These are phyloP conservation scores for Penicillium capsulatum DNA, from an alignment of 2,329 filamentous ascomycete species.

Conservation along the genomic window DNA sequence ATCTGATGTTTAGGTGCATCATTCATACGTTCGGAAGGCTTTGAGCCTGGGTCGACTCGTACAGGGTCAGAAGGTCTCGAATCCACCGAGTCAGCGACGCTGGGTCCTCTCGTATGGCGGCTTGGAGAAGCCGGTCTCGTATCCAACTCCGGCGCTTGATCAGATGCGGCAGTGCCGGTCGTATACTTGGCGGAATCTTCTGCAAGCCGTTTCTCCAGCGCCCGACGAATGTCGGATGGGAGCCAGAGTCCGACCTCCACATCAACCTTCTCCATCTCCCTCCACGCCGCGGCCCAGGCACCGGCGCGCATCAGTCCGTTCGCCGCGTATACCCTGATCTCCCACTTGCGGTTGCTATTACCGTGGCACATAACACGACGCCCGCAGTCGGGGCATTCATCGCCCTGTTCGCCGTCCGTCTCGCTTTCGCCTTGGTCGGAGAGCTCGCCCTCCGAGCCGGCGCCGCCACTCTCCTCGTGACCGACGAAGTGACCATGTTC, in stretches of 20 bases:
- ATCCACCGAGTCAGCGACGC: too few relatives aligned
- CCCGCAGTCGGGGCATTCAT: slow-evolving; percentile 51
- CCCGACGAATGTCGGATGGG: slow-evolving; percentile 49
- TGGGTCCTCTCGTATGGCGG: too few relatives aligned
- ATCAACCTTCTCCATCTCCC: slow-evolving; percentile 97
- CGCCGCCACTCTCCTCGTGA: slow-evolving; percentile 27
- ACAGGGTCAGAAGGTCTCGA: too few relatives aligned
- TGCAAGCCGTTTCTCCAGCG: slow-evolving; percentile 44
- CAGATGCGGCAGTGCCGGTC: background rate
- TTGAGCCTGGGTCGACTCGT: too few relatives aligned
- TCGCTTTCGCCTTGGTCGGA: slow-evolving; percentile 33
- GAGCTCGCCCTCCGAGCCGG: slow-evolving; percentile 24
- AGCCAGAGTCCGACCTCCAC: slow-evolving; percentile 78
- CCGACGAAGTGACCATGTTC: slow-evolving; percentile 56
- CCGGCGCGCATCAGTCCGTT: slow-evolving; percentile 90
- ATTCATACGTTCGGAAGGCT: too few relatives aligned
- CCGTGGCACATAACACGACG: slow-evolving; percentile 44
- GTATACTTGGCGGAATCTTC: slow-evolving; percentile 35
- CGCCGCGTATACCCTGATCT: slow-evolving; percentile 83
- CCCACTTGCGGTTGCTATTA: slow-evolving; percentile 52
- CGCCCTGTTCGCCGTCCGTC: slow-evolving; percentile 36
- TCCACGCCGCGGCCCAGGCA: slow-evolving; percentile 91
- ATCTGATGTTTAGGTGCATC: too few relatives aligned
- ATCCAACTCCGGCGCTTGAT: too few relatives aligned
- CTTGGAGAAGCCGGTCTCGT: too few relatives aligned